Base-by-base conservation (phyloP, 2,329 filamentous ascomycete species). In the Penicillium janthinellum region DNA sequence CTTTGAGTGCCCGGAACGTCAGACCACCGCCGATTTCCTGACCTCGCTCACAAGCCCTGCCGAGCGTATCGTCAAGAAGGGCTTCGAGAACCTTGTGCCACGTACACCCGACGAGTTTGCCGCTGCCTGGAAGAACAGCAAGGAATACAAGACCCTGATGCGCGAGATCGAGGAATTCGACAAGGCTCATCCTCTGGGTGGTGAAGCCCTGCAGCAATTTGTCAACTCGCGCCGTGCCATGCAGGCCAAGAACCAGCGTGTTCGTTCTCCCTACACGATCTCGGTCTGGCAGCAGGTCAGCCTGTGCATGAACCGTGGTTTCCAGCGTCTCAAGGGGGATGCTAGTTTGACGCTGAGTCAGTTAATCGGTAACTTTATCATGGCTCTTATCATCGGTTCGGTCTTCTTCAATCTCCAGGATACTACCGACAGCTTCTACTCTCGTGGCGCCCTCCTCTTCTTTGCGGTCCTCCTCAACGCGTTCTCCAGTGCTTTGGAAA, bases 381-480 rank as follows among this genome's bases (percentile, higher is more conserved):
- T 94, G 85, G 83, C 90, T 58, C 81, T 96, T 63, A 89, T 96
- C 71, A 86, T 96, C 61, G 82, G 89, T 54, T 89, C 88, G 64
- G 88, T 96, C 66, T 96, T 95, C 77, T 96, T 85, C 81, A 89
- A 96, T 73, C 77, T 96, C 39, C 74, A 84, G 31, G 70, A 81
- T 0, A 82, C 80, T n/a, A 89, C 90, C 0, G 71, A 75, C 17
- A 91, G 88, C 70, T 96, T 96, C 81, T 96, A 88, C 79, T 84
- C 86, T 68, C 87, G 92, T 62, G 90, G 90, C 64, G 88, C 90
- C 47, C 82, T 96, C 25, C 81, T 96, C 54, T 96, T 96, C 85
- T 95, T 96, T 72, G 90, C 91, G 66, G 88, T 92, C 70, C 81
- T 96, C 61, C 88, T 95, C 80, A 96, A 95, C 75, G 91, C 91